Conservation (phyloP, 139 green algal species). For the Ettlia oleoabundans region DNA sequence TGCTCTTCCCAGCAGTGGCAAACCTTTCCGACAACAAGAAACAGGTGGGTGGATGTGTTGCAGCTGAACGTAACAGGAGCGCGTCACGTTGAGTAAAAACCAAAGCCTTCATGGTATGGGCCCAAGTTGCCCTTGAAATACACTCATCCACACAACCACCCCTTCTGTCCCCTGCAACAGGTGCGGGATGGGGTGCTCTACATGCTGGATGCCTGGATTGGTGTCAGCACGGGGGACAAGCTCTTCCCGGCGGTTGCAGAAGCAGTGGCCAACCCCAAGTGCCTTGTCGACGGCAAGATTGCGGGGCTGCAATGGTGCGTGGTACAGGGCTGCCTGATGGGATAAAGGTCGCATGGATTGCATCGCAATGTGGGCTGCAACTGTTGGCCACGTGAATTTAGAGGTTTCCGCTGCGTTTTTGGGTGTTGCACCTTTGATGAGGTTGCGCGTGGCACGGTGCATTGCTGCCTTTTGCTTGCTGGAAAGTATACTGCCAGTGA, state of each 20-base stretch:
- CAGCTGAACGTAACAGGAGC: too few relatives aligned
- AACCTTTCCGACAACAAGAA: slow-evolving; percentile 92
- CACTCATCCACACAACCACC: too few relatives aligned
- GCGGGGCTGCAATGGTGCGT: slow-evolving; percentile 63
- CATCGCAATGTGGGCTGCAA: neutral
- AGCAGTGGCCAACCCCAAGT: slow-evolving; percentile 69
- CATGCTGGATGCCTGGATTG: slow-evolving; percentile 83
- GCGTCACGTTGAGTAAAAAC: too few relatives aligned
- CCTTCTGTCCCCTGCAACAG: slow-evolving; percentile 29
- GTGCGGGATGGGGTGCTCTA: slow-evolving; percentile 78
- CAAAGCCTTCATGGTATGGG: too few relatives aligned
- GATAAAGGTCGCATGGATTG: too few relatives aligned
- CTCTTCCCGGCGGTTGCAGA: slow-evolving; percentile 68
- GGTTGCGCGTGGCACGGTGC: too few relatives aligned
- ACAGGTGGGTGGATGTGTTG: slow-evolving; percentile 48
- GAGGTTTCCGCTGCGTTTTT: neutral
- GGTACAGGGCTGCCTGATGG: neutral
- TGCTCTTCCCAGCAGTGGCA: slow-evolving; percentile 72
- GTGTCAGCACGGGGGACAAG: slow-evolving; percentile 45
- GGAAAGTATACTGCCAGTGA: too few relatives aligned
- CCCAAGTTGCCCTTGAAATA: too few relatives aligned
- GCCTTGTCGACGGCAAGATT: slow-evolving; percentile 73
- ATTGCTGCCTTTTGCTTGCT: too few relatives aligned
- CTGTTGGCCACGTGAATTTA: neutral
- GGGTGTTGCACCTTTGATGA: too few relatives aligned